Evolutionary conservation across 768 basidiomycete species (phyloP).

Genomic region (Tephrocybe sp.): DNA sequence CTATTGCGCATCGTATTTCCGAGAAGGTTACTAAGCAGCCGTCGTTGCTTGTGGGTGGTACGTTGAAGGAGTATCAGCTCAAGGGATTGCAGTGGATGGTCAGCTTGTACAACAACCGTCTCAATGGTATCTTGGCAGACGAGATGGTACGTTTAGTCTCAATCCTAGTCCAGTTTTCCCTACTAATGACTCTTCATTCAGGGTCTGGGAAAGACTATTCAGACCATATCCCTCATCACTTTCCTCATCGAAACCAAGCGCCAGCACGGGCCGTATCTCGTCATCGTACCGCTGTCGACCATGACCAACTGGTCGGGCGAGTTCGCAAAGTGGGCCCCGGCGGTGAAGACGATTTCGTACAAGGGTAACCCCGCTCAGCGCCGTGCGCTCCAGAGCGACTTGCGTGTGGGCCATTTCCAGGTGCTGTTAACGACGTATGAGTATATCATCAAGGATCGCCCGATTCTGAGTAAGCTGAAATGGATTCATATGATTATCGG

Average conservation of each 20-base stretch:
- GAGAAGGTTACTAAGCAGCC: constrained; percentile 83
- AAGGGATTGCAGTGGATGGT: constrained; percentile 99
- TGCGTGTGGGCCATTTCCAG: constrained; percentile 83
- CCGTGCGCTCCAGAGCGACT: constrained; percentile 70
- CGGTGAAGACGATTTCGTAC: constrained; percentile 76
- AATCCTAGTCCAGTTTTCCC: constrained; percentile 2
- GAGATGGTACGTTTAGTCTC: constrained; percentile 67
- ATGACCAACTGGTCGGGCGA: constrained; percentile 98
- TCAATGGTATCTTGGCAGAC: constrained; percentile 94
- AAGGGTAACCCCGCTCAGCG: constrained; percentile 90
- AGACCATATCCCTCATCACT: constrained; percentile 91
- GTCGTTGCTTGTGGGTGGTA: constrained; percentile 75
- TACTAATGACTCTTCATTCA: constrained; percentile 25
- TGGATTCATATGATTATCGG: constrained; percentile 99
- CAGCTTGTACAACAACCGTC: constrained; percentile 91
- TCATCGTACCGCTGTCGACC: constrained; percentile 93
- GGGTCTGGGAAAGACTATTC: constrained; percentile 96
- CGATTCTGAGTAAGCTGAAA: constrained; percentile 82
- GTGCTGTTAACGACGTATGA: constrained; percentile 94
- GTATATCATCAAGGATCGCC: constrained; percentile 97
- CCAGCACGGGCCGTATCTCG: constrained; percentile 91
- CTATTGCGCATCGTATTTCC: constrained; percentile 88
- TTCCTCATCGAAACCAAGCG: constrained; percentile 91
- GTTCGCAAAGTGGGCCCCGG: constrained; percentile 96
- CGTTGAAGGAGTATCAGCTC: constrained; percentile 91